Percentiles rank a stretch among this genome's conserved stretches.
Evolutionary conservation across 2,329 filamentous ascomycete species (phyloP).

Genomic region (Neofusicoccum parvum): DNA sequence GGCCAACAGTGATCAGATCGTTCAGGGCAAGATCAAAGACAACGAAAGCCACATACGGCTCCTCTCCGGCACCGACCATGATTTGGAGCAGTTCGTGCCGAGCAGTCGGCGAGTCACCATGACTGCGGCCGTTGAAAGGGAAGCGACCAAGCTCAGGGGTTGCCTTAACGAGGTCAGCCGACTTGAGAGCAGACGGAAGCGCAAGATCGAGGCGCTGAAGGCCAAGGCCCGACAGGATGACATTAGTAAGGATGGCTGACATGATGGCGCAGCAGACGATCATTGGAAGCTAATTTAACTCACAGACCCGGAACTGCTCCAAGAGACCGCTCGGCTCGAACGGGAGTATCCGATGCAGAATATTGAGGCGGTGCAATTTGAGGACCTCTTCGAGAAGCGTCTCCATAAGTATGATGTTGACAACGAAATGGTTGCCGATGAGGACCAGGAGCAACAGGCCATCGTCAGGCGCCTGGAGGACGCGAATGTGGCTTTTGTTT

Average conservation of each 20-base stretch:
- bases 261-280: conserved; percentile 1
- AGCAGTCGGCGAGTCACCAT: conserved; percentile 79
- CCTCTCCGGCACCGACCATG: conserved; percentile 76
- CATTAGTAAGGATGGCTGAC: conserved; percentile 60
- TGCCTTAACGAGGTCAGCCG: conserved; percentile 83
- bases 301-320: conserved; percentile 71
- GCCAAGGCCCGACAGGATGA: conserved; percentile 85
- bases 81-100: conserved; percentile 85
- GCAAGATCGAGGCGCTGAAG: conserved; percentile 76
- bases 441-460: conserved; percentile 74
- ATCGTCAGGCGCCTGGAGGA: conserved; percentile 70
- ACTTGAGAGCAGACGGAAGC: conserved; percentile 76
- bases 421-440: conserved; percentile 68
- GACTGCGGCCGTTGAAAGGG: conserved; percentile 76
- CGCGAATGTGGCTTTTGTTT: conserved; percentile 76
- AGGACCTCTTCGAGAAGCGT: conserved; percentile 82
- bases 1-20: conserved; percentile 66
- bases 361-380: conserved; percentile 87
- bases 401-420: conserved; percentile 82
- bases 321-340: conserved; percentile 82
- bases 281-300: conserved; percentile 3
- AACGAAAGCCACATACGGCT: conserved; percentile 75
- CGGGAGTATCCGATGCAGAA: conserved; percentile 81
- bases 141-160: conserved; percentile 74
- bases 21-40: conserved; percentile 76